A percentile compares a stretch with the other conserved stretches of the same genome.
These are phyloP conservation scores for Leccinum disarticulatum DNA, from an alignment of 768 basidiomycete genomes.

Conservation along the genomic window DNA sequence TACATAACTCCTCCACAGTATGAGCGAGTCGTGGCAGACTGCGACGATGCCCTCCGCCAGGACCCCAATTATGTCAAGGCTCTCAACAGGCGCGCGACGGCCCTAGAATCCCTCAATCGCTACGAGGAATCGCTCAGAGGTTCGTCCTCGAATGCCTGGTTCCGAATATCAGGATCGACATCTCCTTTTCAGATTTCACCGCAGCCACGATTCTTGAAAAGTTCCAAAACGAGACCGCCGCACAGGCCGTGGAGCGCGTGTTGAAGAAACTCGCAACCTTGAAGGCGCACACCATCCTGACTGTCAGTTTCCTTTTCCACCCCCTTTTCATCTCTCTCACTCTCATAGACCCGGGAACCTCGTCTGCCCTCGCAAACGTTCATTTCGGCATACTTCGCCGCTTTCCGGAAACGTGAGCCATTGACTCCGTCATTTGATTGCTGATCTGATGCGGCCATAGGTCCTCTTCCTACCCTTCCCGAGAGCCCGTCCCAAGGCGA, in stretches of 20 bases:
- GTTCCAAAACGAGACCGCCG: slow-evolving; percentile 80
- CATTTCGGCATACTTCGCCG: slow-evolving; percentile 93
- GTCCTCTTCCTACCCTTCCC: slow-evolving; percentile 68
- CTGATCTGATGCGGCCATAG: slow-evolving; percentile 35
- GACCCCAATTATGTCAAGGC: slow-evolving; percentile 88
- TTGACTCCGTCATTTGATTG: background rate
- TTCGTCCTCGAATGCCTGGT: slow-evolving; percentile 32
- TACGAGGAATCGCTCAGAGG: slow-evolving; percentile 80
- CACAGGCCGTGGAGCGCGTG: slow-evolving; percentile 86
- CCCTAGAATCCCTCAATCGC: slow-evolving; percentile 73
- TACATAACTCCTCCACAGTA: slow-evolving; percentile 85
- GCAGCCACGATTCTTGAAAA: slow-evolving; percentile 94
- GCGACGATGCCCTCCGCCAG: slow-evolving; percentile 81
- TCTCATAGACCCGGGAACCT: slow-evolving; percentile 59
- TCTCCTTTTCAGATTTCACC: slow-evolving; percentile 70
- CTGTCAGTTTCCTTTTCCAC: slow-evolving; percentile 40
- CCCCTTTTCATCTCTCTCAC: background rate
- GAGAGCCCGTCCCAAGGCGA: slow-evolving; percentile 79
- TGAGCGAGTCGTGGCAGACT: slow-evolving; percentile 83
- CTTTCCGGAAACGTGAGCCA: slow-evolving; percentile 82
- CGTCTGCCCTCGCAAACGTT: slow-evolving; percentile 88
- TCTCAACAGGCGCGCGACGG: slow-evolving; percentile 84
- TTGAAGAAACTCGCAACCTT: slow-evolving; percentile 72
- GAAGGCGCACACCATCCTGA: slow-evolving; percentile 71
- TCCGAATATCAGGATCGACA: background rate